Percentiles rank a stretch among this genome's conserved stretches.
These are phyloP conservation scores for Gypsophila paniculata DNA, from an alignment of 179 eudicot genomes.

Conservation along the genomic window DNA sequence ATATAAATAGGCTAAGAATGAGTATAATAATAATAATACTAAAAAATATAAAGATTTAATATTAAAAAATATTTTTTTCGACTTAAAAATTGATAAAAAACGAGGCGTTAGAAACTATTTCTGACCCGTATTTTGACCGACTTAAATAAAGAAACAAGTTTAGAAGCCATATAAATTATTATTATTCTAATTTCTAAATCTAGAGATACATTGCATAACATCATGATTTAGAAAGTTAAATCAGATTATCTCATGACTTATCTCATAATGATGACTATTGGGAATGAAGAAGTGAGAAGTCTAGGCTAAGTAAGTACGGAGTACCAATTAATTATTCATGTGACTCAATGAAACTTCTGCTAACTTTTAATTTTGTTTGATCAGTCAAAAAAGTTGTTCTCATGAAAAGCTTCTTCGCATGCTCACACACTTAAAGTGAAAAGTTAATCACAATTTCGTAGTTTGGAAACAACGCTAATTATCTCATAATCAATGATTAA, in stretches of 20 bases:
- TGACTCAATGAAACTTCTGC: slow-evolving; percentile 4
- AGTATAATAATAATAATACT: no score
- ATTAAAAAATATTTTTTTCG: no score
- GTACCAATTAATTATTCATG: slow-evolving; percentile 8
- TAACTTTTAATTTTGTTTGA: neutral
- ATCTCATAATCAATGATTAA: neutral
- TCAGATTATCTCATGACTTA: neutral
- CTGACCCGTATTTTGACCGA: no score
- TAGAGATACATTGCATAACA: slow-evolving; percentile 1
- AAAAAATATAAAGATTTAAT: no score
- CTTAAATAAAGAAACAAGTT: neutral
- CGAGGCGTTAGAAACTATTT: no score
- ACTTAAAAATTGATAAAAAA: no score
- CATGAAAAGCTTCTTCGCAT: neutral
- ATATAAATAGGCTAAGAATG: no score
- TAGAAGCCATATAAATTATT: neutral
- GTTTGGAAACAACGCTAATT: neutral
- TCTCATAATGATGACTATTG: neutral
- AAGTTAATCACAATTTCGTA: no score
- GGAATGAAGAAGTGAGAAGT: no score
- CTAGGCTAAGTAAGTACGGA: neutral
- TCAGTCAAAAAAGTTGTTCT: slow-evolving; percentile 11
- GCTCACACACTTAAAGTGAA: neutral
- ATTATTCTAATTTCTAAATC: neutral
- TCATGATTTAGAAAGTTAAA: slow-evolving; percentile 8